phyloP scores from a whole-genome alignment of 306 rosid species.

The Glycine soja region DNA sequence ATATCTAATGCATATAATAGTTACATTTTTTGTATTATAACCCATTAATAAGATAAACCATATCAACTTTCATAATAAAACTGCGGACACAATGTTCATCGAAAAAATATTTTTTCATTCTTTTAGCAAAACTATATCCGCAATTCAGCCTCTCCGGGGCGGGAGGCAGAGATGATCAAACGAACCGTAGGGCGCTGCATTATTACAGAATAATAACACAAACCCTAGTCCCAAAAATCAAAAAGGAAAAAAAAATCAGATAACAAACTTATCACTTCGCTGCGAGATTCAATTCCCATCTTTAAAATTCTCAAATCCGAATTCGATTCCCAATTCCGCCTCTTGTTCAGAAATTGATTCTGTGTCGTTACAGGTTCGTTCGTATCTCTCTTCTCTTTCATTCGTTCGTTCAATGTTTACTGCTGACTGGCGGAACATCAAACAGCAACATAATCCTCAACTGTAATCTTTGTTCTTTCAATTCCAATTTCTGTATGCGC shows the following conservation, averaged over 20 bases:
- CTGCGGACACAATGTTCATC: too few relatives aligned
- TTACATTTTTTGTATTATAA: too few relatives aligned
- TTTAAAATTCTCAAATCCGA: neutral
- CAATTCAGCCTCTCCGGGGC: too few relatives aligned
- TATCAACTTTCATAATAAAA: too few relatives aligned
- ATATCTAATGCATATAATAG: too few relatives aligned
- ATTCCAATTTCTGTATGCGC: neutral
- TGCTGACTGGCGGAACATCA: neutral
- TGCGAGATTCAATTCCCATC: neutral
- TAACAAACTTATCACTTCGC: neutral
- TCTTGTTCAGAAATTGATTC: neutral
- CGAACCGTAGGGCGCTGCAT: too few relatives aligned
- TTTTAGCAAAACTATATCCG: too few relatives aligned
- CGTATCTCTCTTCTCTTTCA: neutral
- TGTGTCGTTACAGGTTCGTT: slow-evolving; percentile 3
- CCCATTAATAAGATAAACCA: too few relatives aligned
- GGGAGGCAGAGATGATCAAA: too few relatives aligned
- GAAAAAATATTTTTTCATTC: too few relatives aligned
- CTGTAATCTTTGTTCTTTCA: slow-evolving; percentile 13
- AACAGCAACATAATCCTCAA: too few relatives aligned
- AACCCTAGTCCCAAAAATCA: neutral
- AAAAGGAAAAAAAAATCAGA: neutral
- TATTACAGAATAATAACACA: neutral
- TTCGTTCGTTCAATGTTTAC: neutral
- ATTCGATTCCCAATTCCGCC: neutral